Evolutionary conservation across 345 rosid genomes (phyloP).

Genomic region (Microcos paniculata): DNA sequence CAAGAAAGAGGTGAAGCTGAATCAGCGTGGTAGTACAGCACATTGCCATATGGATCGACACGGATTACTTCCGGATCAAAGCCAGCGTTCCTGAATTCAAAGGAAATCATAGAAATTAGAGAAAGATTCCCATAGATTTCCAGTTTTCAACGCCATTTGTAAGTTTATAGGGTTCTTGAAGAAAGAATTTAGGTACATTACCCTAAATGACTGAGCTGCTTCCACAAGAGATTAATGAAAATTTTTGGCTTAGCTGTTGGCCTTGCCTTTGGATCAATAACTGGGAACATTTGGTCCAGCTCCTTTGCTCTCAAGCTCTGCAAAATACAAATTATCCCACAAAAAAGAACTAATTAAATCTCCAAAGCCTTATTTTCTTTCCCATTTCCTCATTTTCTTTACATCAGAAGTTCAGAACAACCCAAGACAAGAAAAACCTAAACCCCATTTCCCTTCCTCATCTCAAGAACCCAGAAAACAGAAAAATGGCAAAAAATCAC

Average conservation of each 20-base stretch:
- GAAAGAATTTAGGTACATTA: conserved; percentile 19
- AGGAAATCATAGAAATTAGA: conserved; percentile 7
- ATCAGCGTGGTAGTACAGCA: conserved; percentile 85
- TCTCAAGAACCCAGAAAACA: conserved; percentile 13
- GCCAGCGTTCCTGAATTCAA: conserved; percentile 76
- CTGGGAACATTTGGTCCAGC: conserved; percentile 60
- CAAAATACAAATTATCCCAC: conserved; percentile 2
- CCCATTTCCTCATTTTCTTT: neutral
- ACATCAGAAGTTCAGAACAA: neutral
- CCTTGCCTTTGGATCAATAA: conserved; percentile 67
- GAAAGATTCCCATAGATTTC: neutral
- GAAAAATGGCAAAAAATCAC: conserved; percentile 23
- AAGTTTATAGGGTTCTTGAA: neutral
- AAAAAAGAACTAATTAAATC: neutral
- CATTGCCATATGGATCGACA: conserved; percentile 88
- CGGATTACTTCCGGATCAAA: conserved; percentile 87
- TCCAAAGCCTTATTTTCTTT: neutral
- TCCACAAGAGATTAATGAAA: conserved; percentile 77
- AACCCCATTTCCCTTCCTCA: neutral
- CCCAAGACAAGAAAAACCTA: conserved; percentile 1
- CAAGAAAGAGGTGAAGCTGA: conserved; percentile 97
- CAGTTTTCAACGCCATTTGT: neutral
- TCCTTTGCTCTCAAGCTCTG: conserved; percentile 54
- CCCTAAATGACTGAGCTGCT: conserved; percentile 93
- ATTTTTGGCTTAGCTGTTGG: conserved; percentile 67